Evolutionary conservation across 768 basidiomycete genomes (phyloP).

Genomic region (Kwoniella newhampshirensis): DNA sequence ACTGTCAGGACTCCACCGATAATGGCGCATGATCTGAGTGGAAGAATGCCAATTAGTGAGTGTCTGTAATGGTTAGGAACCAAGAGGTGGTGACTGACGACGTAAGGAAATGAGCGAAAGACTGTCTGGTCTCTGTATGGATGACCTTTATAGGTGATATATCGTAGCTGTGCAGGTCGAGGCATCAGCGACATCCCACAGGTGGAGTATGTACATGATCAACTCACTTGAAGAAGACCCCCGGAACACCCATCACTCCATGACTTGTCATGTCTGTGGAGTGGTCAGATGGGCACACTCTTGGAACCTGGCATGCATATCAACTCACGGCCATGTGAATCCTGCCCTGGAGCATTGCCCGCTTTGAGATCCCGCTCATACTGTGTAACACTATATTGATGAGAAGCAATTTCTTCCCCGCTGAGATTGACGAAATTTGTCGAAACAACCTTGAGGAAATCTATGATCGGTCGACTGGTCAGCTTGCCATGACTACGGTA

Average conservation of each 20-base stretch:
- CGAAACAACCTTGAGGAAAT: slow-evolving; percentile 98
- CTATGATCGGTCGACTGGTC: slow-evolving; percentile 53
- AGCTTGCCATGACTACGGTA: background rate
- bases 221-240: slow-evolving; percentile 45
- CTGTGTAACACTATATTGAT: slow-evolving; percentile 93
- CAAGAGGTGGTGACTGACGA: slow-evolving; percentile 63
- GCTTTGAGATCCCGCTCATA: slow-evolving; percentile 87
- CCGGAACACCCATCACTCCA: slow-evolving; percentile 42
- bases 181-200: background rate
- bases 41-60: too few species aligned
- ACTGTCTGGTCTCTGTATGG: slow-evolving; percentile 85
- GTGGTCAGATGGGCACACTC: background rate
- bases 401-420: slow-evolving; percentile 76
- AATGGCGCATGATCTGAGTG: slow-evolving; percentile 83
- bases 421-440: slow-evolving; percentile 87
- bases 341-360: slow-evolving; percentile 56
- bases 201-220: background rate
- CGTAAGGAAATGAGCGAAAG: slow-evolving; percentile 96
- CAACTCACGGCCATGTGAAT: slow-evolving; percentile 53
- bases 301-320: background rate
- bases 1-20: slow-evolving; percentile 96
- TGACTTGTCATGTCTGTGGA: slow-evolving; percentile 50
- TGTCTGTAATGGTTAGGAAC: background rate
- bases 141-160: slow-evolving; percentile 95
- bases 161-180: slow-evolving; percentile 69